phyloP scores from a whole-genome alignment of 2,329 filamentous ascomycete species.

The Aspergillus ochraceoroseus region DNA sequence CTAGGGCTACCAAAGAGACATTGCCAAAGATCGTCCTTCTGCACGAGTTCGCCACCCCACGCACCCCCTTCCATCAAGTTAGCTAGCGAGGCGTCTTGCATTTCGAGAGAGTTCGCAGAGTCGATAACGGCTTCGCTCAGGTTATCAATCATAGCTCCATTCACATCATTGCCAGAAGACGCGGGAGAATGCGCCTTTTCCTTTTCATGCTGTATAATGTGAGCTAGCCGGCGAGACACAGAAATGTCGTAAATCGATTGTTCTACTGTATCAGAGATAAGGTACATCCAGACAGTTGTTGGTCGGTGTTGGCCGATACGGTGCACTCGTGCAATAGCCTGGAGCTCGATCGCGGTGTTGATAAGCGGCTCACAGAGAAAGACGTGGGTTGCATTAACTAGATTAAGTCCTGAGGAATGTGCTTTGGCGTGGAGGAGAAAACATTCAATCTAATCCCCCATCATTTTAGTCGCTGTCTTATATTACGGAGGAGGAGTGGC shows the following conservation, averaged over 20 bases:
- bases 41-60: slow-evolving; percentile 72
- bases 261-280: slow-evolving; percentile 86
- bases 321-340: slow-evolving; percentile 91
- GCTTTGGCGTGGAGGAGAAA: slow-evolving; percentile 86
- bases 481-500: neutral
- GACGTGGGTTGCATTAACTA: slow-evolving; percentile 89
- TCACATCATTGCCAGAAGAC: slow-evolving; percentile 8
- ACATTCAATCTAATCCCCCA: slow-evolving; percentile 56
- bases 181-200: slow-evolving; percentile 21
- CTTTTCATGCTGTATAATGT: slow-evolving; percentile 56
- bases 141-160: slow-evolving; percentile 24
- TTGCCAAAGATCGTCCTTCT: slow-evolving; percentile 74
- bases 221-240: slow-evolving; percentile 69
- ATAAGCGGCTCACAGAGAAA: slow-evolving; percentile 91
- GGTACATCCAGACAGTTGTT: slow-evolving; percentile 93
- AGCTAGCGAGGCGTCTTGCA: slow-evolving; percentile 67
- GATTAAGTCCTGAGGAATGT: slow-evolving; percentile 81
- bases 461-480: slow-evolving; percentile 17
- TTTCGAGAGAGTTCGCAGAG: slow-evolving; percentile 74
- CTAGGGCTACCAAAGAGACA: slow-evolving; percentile 69
- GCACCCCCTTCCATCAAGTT: slow-evolving; percentile 66
- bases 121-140: slow-evolving; percentile 63
- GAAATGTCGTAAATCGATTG: slow-evolving; percentile 87
- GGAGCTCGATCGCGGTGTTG: slow-evolving; percentile 88
- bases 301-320: slow-evolving; percentile 83